Conservation (phyloP, 768 basidiomycete genomes). For the Calocera cornea region DNA sequence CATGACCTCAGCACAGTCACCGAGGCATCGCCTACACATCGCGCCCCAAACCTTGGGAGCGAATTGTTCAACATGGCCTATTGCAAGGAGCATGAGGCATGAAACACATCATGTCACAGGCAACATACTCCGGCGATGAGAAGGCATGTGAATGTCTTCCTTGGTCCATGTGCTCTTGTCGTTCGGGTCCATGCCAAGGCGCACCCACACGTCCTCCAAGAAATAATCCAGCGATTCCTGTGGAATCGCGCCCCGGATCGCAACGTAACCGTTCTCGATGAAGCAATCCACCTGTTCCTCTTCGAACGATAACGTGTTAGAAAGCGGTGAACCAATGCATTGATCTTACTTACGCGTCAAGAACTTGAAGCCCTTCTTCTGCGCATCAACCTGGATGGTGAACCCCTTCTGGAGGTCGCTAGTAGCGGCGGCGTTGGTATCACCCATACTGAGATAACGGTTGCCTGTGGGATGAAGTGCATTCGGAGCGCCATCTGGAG, state of each 20-base stretch:
- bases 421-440: background rate
- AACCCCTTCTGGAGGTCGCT: background rate
- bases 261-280: constrained; percentile 41
- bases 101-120: constrained; percentile 33
- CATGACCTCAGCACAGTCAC: no score
- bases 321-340: background rate
- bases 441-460: background rate
- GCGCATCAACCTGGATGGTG: background rate
- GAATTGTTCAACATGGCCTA: background rate
- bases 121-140: constrained; percentile 31
- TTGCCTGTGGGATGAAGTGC: no score
- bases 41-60: constrained; percentile 35
- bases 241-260: constrained; percentile 41
- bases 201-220: constrained; percentile 29
- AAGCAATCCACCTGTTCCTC: constrained; percentile 39
- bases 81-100: background rate
- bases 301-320: background rate
- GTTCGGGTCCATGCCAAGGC: constrained; percentile 36
- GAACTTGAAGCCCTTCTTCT: background rate
- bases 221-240: constrained; percentile 38
- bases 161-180: constrained; percentile 44
- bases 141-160: constrained; percentile 41
- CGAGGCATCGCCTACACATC: constrained; percentile 26
- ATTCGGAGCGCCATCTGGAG: no score
- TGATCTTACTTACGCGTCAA: background rate